Conservation (phyloP, 495 filamentous ascomycete species). For the Cercophora samala region DNA sequence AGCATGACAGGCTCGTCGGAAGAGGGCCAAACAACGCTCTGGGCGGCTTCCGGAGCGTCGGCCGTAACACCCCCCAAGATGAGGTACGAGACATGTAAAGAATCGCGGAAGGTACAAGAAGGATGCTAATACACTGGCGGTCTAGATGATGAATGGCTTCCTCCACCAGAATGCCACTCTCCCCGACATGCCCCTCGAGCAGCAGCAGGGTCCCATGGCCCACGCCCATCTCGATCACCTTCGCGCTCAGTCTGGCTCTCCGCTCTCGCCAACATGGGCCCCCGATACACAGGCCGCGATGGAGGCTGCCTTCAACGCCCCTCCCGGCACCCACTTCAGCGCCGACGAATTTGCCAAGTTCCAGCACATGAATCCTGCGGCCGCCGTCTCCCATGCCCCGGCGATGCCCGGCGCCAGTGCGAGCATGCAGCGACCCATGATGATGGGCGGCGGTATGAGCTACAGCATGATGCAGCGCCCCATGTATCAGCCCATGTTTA, state of each 20-base stretch:
- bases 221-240: slow-evolving; percentile 40
- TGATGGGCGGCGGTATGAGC: slow-evolving; percentile 45
- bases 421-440: slow-evolving; percentile 50
- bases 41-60: slow-evolving; percentile 44
- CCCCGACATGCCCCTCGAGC: slow-evolving; percentile 44
- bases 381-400: slow-evolving; percentile 31
- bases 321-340: slow-evolving; percentile 62
- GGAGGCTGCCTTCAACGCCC: slow-evolving; percentile 71
- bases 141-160: slow-evolving; percentile 89
- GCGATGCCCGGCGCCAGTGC: slow-evolving; percentile 48
- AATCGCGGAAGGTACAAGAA: not conserved
- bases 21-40: slow-evolving; percentile 52
- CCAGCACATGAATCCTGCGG: slow-evolving; percentile 60
- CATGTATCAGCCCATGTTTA: slow-evolving; percentile 53
- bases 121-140: not conserved
- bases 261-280: slow-evolving; percentile 49
- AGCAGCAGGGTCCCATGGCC: slow-evolving; percentile 32
- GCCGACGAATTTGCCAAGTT: slow-evolving; percentile 84
- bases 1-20: slow-evolving; percentile 81
- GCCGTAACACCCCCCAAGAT: slow-evolving; percentile 42
- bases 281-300: slow-evolving; percentile 64
- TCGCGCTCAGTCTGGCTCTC: slow-evolving; percentile 28
- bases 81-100: slow-evolving; percentile 35
- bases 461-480: slow-evolving; percentile 44
- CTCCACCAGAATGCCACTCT: slow-evolving; percentile 63